Conservation (phyloP, 768 basidiomycete species). For the Megacollybia marginata region DNA sequence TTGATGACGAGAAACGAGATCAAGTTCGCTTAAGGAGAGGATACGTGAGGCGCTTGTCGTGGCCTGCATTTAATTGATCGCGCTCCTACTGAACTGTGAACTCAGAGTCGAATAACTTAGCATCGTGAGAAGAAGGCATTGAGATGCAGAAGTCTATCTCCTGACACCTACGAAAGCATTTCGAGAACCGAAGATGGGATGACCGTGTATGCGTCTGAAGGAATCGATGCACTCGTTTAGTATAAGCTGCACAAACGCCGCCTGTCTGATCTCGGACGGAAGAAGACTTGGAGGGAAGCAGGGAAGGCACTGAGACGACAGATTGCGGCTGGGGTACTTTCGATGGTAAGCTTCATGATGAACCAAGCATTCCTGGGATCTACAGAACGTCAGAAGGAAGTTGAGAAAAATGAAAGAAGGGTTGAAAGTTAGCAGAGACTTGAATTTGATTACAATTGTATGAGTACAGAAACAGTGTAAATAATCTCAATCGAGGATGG, state of each 20-base stretch:
- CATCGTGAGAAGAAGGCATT: not conserved
- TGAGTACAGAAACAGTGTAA: not conserved
- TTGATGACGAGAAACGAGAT: slow-evolving; percentile 39
- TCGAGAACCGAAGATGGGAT: slow-evolving; percentile 46
- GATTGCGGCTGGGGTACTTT: too few relatives aligned
- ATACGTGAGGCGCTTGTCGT: slow-evolving; percentile 20
- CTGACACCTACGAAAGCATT: slow-evolving; percentile 43
- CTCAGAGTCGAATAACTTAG: slow-evolving; percentile 7
- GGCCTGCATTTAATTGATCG: slow-evolving; percentile 34
- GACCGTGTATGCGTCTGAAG: slow-evolving; percentile 34
- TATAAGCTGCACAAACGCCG: slow-evolving; percentile 42
- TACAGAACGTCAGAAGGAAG: too few relatives aligned
- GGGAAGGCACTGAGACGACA: too few relatives aligned
- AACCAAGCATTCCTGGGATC: too few relatives aligned
- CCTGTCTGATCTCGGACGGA: slow-evolving; percentile 26
- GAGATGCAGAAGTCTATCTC: slow-evolving; percentile 33
- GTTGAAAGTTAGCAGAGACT: too few relatives aligned
- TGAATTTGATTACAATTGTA: not conserved
- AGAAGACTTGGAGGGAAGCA: too few relatives aligned
- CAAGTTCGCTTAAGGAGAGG: slow-evolving; percentile 50
- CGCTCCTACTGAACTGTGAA: slow-evolving; percentile 56
- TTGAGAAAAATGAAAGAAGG: too few relatives aligned
- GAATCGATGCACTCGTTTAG: slow-evolving; percentile 44
- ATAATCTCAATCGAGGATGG: not conserved
- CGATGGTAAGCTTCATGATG: too few relatives aligned